Percentiles rank a stretch among this genome's conserved stretches.
These are phyloP conservation scores for Calonectria montana DNA, from an alignment of 2,329 filamentous ascomycete species.

Conservation along the genomic window DNA sequence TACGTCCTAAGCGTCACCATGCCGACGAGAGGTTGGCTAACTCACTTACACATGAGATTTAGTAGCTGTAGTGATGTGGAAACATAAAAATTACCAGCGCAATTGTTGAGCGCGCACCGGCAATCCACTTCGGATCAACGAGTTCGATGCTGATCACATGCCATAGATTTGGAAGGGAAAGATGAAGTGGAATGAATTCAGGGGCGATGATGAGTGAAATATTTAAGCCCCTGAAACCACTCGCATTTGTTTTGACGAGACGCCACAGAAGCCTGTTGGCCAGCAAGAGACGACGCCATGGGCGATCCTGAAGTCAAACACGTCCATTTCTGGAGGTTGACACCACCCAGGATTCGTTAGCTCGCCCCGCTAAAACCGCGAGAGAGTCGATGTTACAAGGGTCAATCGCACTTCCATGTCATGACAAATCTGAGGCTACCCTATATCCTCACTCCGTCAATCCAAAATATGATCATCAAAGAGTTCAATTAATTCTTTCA, in stretches of 20 bases:
- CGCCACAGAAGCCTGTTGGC: neutral
- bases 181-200: neutral
- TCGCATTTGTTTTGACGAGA: neutral
- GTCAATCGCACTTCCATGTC: too few relatives aligned
- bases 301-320: neutral
- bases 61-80: neutral
- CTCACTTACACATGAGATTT: neutral
- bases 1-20: neutral
- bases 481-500: neutral
- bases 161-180: neutral
- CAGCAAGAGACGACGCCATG: neutral
- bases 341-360: neutral
- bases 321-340: neutral
- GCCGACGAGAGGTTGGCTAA: neutral
- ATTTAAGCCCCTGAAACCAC: neutral
- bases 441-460: neutral
- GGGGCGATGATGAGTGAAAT: neutral
- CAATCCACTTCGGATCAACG: neutral
- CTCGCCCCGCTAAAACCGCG: neutral
- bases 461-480: neutral
- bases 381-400: neutral
- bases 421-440: neutral
- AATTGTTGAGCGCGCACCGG: neutral
- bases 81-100: neutral
- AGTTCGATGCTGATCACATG: neutral